A percentile compares a stretch with the other conserved stretches of the same genome.
Evolutionary conservation across 2,329 filamentous ascomycete genomes (phyloP).

Genomic region (Apiospora kogelbergensis): DNA sequence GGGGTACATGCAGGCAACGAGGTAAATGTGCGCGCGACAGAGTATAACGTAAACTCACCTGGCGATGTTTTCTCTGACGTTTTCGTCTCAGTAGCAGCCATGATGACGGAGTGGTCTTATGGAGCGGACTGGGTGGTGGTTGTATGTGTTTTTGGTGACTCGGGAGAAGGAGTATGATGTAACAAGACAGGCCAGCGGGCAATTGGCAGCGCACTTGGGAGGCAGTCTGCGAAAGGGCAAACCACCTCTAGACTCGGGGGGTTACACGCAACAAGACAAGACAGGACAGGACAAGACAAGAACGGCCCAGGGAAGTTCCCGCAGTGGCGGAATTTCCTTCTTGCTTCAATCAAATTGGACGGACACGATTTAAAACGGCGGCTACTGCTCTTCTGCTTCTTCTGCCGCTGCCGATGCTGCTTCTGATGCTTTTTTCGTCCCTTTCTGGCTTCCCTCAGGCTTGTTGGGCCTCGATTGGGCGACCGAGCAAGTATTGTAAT

Average conservation of each 20-base stretch:
- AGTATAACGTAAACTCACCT: slow-evolving; percentile 26
- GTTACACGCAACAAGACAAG: background rate
- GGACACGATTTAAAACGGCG: background rate
- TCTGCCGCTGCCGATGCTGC: background rate
- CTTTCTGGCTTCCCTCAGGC: background rate
- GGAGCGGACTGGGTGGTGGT: slow-evolving; percentile 27
- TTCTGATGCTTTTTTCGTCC: background rate
- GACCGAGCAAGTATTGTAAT: background rate
- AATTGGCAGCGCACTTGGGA: slow-evolving; percentile 18
- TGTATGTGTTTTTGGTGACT: slow-evolving; percentile 20
- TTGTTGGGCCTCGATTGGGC: slow-evolving; percentile 4
- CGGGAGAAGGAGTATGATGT: slow-evolving; percentile 34
- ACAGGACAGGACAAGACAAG: background rate
- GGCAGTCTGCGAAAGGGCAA: slow-evolving; percentile 33
- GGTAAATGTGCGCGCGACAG: slow-evolving; percentile 7
- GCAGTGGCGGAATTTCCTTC: slow-evolving; percentile 3
- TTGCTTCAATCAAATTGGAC: background rate
- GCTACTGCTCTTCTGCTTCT: background rate
- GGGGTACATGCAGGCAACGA: slow-evolving; percentile 8
- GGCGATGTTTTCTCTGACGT: slow-evolving; percentile 32
- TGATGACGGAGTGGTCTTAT: slow-evolving; percentile 29
- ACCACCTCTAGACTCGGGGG: slow-evolving; percentile 27
- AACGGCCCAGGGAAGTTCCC: background rate
- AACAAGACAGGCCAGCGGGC: slow-evolving; percentile 17
- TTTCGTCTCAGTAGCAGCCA: slow-evolving; percentile 34